Evolutionary conservation across 2,329 filamentous ascomycete species (phyloP), one percentile per base, ranked within the genome.

Genomic region (Penicillium thymicola): DNA sequence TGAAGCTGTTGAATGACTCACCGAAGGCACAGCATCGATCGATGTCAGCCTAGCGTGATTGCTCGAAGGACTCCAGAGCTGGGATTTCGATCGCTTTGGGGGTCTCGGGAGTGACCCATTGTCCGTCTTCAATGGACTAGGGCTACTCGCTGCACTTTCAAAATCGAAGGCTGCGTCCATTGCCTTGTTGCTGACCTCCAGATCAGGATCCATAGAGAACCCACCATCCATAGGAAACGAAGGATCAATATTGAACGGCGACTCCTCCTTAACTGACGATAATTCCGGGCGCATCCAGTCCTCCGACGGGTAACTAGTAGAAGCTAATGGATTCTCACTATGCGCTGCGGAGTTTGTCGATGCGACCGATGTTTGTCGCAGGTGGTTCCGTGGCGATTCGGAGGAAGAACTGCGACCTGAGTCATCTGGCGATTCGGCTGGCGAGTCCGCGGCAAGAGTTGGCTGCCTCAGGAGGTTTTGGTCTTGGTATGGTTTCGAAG

Each of bases 91-190:
- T 21, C 51, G 59, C 49, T 65, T 68, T 38, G 65, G 63, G 7
- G 42, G 41, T 56, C 66, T 70, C 37, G 65, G 54, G 38, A 62
- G 63, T 38, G 62, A 59, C 21, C 61, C 61, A 21, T 63, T 59
- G 44, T 70, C 71, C 34, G 57, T 59, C 50, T 71, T 77, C 56
- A 75, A 67, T 38, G 68, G 76, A 58, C 75, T 78, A 2, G 77
- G 76, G 36, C 76, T 79, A 62, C 76, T 78, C 8, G 75, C 76
- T 32, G 77, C 77, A 57, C 76, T 78, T 42, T 79, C 76, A 59
- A 79, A 79, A 59, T 79, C 77, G 56, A 79, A 79, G 13, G 75
- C 76, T 28, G 76, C 76, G 60, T 77, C 76, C 77, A 79, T 78
- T 16, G 75, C 75, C 59, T 72, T 75, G 58, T 79, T 79, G 55